These are phyloP conservation scores for Skeletonema marinoi DNA, from an alignment of 108 stramenopile species.

Conservation along the genomic window DNA sequence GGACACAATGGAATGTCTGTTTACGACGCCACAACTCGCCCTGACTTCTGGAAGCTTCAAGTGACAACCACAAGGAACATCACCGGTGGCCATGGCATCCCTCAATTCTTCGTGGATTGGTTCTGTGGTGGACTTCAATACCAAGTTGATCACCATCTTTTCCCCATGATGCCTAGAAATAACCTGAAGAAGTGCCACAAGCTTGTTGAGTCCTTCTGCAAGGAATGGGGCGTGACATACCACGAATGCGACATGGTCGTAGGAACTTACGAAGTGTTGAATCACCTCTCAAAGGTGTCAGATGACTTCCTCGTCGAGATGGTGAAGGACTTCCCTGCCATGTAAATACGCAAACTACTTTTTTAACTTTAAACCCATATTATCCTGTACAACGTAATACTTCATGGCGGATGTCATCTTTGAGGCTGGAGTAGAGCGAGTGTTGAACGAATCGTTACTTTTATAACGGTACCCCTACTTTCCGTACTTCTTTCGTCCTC, in stretches of 20 bases:
- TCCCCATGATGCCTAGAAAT: constrained; percentile 97
- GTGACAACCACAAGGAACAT: constrained; percentile 99
- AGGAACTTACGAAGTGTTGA: constrained; percentile 84
- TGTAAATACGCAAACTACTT: constrained; percentile 58
- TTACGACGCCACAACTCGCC: constrained; percentile 93
- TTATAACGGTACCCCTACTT: no score
- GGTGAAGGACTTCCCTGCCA: constrained; percentile 87
- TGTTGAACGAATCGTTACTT: no score
- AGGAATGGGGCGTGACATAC: constrained; percentile 95
- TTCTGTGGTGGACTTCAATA: constrained; percentile 98
- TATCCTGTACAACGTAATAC: no score
- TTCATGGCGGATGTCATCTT: no score
- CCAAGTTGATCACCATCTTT: constrained; percentile 99
- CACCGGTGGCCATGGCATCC: constrained; percentile 90
- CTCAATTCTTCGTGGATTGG: constrained; percentile 96
- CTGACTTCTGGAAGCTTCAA: constrained; percentile 99
- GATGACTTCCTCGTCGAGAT: constrained; percentile 84
- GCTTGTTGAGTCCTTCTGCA: constrained; percentile 94
- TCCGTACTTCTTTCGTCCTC: no score
- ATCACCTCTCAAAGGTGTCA: constrained; percentile 73
- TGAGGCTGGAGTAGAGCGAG: no score
- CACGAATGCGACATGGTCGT: constrained; percentile 85
- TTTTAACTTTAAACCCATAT: not conserved
- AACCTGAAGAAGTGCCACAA: constrained; percentile 88
- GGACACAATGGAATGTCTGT: constrained; percentile 99